phyloP scores from a whole-genome alignment of 2,329 filamentous ascomycete genomes.

The Lachnellula willkommii region DNA sequence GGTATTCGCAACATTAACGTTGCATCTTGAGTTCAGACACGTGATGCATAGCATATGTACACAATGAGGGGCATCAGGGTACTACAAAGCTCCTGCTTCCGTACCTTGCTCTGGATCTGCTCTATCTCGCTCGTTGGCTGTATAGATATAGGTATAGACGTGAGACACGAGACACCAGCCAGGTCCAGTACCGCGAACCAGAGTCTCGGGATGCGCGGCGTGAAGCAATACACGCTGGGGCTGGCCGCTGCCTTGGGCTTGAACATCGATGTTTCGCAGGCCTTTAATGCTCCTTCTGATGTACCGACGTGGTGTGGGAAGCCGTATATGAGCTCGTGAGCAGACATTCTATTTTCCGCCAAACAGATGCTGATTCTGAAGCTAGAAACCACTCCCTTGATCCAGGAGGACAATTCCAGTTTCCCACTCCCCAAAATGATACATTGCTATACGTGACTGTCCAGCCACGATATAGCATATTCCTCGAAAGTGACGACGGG shows the following conservation, averaged over 20 bases:
- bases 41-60: conserved; percentile 1
- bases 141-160: not conserved
- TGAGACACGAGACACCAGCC: no score
- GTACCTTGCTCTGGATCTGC: not conserved
- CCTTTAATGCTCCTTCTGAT: conserved; percentile 23
- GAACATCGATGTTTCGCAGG: not conserved
- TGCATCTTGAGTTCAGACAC: conserved; percentile 2
- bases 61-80: not conserved
- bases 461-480: conserved; percentile 44
- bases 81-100: not conserved
- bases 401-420: conserved; percentile 42
- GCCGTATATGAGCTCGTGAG: conserved; percentile 38
- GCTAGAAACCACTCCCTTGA: conserved; percentile 41
- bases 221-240: not conserved
- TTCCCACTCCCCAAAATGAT: conserved; percentile 35
- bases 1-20: conserved; percentile 5
- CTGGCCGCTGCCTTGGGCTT: conserved; percentile 1
- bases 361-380: conserved; percentile 7
- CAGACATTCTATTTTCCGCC: not conserved
- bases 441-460: conserved; percentile 40
- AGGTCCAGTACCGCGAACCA: not conserved
- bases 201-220: not conserved
- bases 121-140: not conserved
- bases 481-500: conserved; percentile 36
- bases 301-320: conserved; percentile 38